Evolutionary conservation across 768 basidiomycete genomes (phyloP), one percentile per base, ranked within the genome.

Genomic region (Suillus sp.): DNA sequence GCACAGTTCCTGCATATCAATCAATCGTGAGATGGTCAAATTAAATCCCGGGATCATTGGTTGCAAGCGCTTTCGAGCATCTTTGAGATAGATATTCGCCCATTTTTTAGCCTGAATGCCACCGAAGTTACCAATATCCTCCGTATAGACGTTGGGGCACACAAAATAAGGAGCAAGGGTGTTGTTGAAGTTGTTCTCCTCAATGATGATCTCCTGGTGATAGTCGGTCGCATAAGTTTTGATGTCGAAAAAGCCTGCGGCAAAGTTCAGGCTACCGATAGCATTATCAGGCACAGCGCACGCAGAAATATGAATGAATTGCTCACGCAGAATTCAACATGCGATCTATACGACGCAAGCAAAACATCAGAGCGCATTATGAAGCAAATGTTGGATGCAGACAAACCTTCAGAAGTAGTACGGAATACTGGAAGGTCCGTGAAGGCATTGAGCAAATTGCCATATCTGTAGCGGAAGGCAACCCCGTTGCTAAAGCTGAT

Each of bases 171-270:
- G 79, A 3, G 80, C 77, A 2, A 84, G 76, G 0, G 83, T 83
- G 67, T 77, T 80, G 74, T 85, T 84, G 73, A 78, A 80, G 2
- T 76, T 77, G 3, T 70, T 63, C 38, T 69, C 74, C 64, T 84
- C 83, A 54, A 84, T 78, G 54, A 75, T 80, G 60, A 84, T 80
- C 43, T 78, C 75, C 64, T 84, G 78, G 64, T 84, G 79, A 68
- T 82, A 84, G 50, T 80, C 66, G 20, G 63, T 65, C 59, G 63
- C 72, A 37, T 79, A 83, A 4, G 72, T 73, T 32, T 80, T 80
- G 30, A 82, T 73, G 13, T 79, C 80, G 59, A 80, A 80, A 74
- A 82, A 81, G n/a, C 83, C 83, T 13, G 81, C 79, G 1, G 82
- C 82, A 67, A 84, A 84, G 68, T 84, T 81, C 56, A 82, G 74